A percentile compares a stretch with the other conserved stretches of the same genome.
These are phyloP conservation scores for Leishmania martiniquensis DNA, from an alignment of 208 protist species.

Conservation along the genomic window DNA sequence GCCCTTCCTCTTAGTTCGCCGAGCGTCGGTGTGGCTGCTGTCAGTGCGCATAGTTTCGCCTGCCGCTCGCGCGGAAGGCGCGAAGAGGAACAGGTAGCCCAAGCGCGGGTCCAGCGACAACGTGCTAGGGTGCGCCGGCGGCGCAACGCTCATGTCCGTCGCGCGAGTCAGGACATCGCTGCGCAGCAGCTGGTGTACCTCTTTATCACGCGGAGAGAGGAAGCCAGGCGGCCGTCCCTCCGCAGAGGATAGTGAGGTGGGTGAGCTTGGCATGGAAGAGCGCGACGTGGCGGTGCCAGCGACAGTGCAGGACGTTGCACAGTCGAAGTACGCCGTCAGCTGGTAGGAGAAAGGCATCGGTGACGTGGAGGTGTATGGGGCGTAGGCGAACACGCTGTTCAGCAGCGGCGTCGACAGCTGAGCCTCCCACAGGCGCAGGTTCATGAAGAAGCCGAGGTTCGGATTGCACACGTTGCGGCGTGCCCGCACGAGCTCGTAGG, in stretches of 20 bases:
- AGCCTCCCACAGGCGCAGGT: slow-evolving; percentile 78
- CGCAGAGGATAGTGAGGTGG: neutral
- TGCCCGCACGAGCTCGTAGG: slow-evolving; percentile 78
- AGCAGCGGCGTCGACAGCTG: slow-evolving; percentile 55
- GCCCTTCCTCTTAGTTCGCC: neutral
- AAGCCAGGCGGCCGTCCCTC: neutral
- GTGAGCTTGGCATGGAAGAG: neutral
- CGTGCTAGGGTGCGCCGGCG: neutral
- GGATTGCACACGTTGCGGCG: slow-evolving; percentile 82
- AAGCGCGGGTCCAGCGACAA: slow-evolving; percentile 57
- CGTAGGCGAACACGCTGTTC: slow-evolving; percentile 63
- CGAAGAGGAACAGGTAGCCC: slow-evolving; percentile 63
- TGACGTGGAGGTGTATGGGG: slow-evolving; percentile 52
- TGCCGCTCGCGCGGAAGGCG: slow-evolving; percentile 5
- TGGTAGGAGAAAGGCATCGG: slow-evolving; percentile 67
- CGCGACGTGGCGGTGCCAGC: neutral
- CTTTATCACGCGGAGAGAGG: slow-evolving; percentile 6
- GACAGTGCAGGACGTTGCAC: slow-evolving; percentile 8
- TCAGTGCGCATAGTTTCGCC: neutral
- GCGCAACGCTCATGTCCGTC: neutral
- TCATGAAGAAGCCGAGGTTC: slow-evolving; percentile 92
- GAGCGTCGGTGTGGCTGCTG: neutral
- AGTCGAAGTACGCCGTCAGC: slow-evolving; percentile 45
- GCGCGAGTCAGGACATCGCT: slow-evolving; percentile 24
- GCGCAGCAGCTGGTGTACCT: slow-evolving; percentile 25